Evolutionary conservation across 2,329 filamentous ascomycete genomes (phyloP).

Genomic region (Penicillium nordicum): DNA sequence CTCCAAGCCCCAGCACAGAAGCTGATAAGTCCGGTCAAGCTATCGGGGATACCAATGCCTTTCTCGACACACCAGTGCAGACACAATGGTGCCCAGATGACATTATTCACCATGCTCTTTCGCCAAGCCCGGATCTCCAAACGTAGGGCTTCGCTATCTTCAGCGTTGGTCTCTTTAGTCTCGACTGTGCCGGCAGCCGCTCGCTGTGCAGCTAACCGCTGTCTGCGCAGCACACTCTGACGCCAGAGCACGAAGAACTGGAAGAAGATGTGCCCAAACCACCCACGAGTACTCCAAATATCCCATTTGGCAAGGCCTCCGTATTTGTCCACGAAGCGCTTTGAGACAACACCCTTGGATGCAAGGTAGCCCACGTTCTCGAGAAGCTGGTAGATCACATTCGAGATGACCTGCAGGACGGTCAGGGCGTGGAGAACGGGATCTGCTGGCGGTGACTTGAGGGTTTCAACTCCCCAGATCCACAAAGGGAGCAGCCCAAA

Average conservation of each 20-base stretch:
- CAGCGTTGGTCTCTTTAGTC: conserved; percentile 23
- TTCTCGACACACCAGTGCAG: conserved; percentile 75
- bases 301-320: conserved; percentile 60
- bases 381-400: conserved; percentile 68
- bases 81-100: conserved; percentile 77
- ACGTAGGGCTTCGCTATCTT: conserved; percentile 32
- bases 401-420: conserved; percentile 65
- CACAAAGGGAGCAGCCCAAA: conserved; percentile 70
- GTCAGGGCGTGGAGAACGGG: conserved; percentile 52
- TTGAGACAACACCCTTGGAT: conserved; percentile 64
- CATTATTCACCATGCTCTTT: conserved; percentile 62
- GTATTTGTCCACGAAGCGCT: conserved; percentile 37
- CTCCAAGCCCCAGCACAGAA: conserved; percentile 48
- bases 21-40: conserved; percentile 58
- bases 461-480: conserved; percentile 67
- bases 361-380: conserved; percentile 82
- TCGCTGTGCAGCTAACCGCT: conserved; percentile 24
- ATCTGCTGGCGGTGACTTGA: conserved; percentile 46
- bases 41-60: conserved; percentile 58
- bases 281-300: conserved; percentile 73
- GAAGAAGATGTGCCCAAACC: conserved; percentile 72
- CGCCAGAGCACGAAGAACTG: conserved; percentile 67
- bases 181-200: conserved; percentile 12
- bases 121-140: conserved; percentile 56
- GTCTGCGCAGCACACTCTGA: conserved; percentile 36